phyloP scores from a whole-genome alignment of 768 basidiomycete species.

The Agaricus subrufescens region DNA sequence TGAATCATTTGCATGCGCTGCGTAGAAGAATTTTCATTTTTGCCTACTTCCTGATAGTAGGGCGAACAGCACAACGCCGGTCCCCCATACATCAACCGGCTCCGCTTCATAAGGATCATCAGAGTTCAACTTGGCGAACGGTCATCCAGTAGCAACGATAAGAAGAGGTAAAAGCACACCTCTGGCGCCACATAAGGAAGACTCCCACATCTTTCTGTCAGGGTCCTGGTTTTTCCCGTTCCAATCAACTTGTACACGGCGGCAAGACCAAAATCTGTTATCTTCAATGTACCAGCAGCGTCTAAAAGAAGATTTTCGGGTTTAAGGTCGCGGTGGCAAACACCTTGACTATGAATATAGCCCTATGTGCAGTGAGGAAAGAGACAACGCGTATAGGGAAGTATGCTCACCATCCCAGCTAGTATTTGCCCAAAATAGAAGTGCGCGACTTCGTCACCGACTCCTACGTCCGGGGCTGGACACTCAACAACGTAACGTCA shows the following conservation, averaged over 20 bases:
- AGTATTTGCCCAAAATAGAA: slow-evolving; percentile 85
- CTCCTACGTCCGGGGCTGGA: slow-evolving; percentile 85
- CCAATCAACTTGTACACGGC: slow-evolving; percentile 86
- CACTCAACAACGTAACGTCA: neutral
- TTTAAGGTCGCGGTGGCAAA: slow-evolving; percentile 95
- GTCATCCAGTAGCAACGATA: neutral
- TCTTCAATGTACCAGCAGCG: slow-evolving; percentile 79
- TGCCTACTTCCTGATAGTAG: slow-evolving; percentile 83
- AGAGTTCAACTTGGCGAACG: slow-evolving; percentile 49
- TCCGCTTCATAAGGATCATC: slow-evolving; percentile 78
- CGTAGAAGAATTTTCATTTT: neutral
- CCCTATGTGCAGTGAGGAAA: slow-evolving; percentile 34
- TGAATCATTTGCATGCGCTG: neutral
- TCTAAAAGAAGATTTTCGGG: slow-evolving; percentile 94
- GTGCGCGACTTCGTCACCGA: slow-evolving; percentile 84
- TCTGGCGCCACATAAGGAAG: slow-evolving; percentile 94
- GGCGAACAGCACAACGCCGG: slow-evolving; percentile 92
- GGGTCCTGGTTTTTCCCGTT: slow-evolving; percentile 64
- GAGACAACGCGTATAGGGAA: neutral
- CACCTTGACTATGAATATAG: slow-evolving; percentile 84
- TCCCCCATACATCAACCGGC: slow-evolving; percentile 94
- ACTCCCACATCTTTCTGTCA: slow-evolving; percentile 87
- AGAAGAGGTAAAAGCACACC: slow-evolving; percentile 36
- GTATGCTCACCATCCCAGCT: slow-evolving; percentile 65
- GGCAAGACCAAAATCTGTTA: slow-evolving; percentile 93